Evolutionary conservation across 192 early-diverging fungal species (phyloP).

Genomic region (Backusella circina): DNA sequence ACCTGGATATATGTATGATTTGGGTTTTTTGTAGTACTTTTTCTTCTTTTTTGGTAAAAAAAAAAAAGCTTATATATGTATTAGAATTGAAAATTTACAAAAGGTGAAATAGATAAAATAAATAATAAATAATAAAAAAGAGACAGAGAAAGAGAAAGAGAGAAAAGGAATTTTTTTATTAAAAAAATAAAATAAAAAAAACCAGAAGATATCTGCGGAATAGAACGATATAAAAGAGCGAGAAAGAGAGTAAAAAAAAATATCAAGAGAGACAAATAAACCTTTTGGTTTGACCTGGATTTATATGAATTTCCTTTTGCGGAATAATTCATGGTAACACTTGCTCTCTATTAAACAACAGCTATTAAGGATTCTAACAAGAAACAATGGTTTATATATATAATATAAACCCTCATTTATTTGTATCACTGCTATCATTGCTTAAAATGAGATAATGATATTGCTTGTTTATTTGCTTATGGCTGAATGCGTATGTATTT

Average conservation of each 20-base stretch:
- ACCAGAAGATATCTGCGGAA: background rate
- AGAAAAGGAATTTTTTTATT: too few species aligned
- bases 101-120: background rate
- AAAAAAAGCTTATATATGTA: background rate
- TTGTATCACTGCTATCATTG: background rate
- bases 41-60: background rate
- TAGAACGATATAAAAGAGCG: background rate
- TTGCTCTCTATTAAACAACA: background rate
- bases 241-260: background rate
- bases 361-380: background rate
- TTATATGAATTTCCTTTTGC: background rate
- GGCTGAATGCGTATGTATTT: background rate
- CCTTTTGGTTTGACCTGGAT: background rate
- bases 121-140: slow-evolving; percentile 1
- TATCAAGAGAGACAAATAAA: background rate
- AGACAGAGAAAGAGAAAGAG: background rate
- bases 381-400: background rate
- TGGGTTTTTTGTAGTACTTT: background rate
- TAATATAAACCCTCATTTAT: background rate
- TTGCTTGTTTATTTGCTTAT: background rate
- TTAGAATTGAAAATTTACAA: background rate
- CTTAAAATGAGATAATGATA: background rate
- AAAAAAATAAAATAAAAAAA: too few species aligned
- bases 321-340: background rate
- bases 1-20: background rate